These are phyloP conservation scores for Solanum sitiens DNA, from an alignment of 257 asterid species.

Conservation along the genomic window DNA sequence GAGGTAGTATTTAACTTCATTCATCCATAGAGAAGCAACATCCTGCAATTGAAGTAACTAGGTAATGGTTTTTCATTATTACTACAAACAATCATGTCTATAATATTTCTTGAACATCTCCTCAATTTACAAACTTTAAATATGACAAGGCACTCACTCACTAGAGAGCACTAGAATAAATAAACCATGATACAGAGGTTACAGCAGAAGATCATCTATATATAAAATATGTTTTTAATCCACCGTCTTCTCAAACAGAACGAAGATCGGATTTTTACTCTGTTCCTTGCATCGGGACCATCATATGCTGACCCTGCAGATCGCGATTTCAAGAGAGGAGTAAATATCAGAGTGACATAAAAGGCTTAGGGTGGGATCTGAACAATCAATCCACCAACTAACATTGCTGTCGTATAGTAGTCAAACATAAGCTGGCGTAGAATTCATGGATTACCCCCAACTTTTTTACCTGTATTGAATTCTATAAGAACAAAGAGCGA, in stretches of 20 bases:
- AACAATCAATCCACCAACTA: neutral
- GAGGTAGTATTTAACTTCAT: neutral
- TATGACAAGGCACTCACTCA: conserved; percentile 10
- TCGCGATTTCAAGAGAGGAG: conserved; percentile 3
- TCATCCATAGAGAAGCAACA: neutral
- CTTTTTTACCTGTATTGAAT: neutral
- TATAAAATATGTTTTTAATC: conserved; percentile 6
- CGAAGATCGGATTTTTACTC: conserved; percentile 18
- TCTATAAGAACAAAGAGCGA: neutral
- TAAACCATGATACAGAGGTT: conserved; percentile 14
- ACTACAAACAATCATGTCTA: neutral
- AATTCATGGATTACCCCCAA: neutral
- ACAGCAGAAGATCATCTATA: neutral
- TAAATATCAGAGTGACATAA: neutral
- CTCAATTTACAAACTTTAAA: conserved; percentile 21
- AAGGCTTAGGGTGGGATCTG: neutral
- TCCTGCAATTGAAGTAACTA: neutral
- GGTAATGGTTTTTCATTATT: neutral
- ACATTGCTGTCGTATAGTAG: neutral
- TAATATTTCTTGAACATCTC: neutral
- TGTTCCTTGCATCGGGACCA: conserved; percentile 49
- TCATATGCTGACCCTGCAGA: conserved; percentile 46
- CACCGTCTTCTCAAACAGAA: conserved; percentile 2
- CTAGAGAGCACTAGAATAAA: neutral
- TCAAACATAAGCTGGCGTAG: neutral